Percentiles rank a stretch among this genome's conserved stretches.
These are phyloP conservation scores for Dentipellis sp. DNA, from an alignment of 768 basidiomycete species.

Conservation along the genomic window DNA sequence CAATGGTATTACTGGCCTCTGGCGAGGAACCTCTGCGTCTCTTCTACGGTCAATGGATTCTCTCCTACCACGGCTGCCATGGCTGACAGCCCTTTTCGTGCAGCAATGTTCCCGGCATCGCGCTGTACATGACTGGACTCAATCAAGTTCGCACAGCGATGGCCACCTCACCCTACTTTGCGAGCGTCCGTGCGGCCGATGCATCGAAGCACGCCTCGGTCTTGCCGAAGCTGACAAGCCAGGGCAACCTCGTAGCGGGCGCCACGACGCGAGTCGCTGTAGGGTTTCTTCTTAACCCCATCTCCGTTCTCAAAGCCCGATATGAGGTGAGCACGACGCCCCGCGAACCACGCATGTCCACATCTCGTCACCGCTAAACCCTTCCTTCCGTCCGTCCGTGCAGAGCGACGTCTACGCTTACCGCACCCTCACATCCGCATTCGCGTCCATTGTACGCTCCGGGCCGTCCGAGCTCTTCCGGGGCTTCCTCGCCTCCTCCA, in stretches of 20 bases:
- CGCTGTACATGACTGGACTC: constrained; percentile 82
- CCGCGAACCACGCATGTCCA: background rate
- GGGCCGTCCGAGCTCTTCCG: constrained; percentile 79
- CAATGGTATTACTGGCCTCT: constrained; percentile 65
- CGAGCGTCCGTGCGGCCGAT: constrained; percentile 18
- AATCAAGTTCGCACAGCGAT: constrained; percentile 74
- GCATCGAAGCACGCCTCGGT: constrained; percentile 32
- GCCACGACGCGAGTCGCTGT: constrained; percentile 73
- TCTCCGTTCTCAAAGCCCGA: constrained; percentile 86
- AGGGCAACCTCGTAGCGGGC: constrained; percentile 83
- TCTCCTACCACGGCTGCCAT: background rate
- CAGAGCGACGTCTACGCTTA: constrained; percentile 79
- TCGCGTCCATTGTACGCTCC: constrained; percentile 50
- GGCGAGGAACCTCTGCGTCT: constrained; percentile 84
- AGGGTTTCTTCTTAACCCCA: constrained; percentile 81
- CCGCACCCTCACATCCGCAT: constrained; percentile 46
- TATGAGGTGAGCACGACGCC: constrained; percentile 52
- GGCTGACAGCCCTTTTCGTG: background rate
- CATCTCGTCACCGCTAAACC: background rate
- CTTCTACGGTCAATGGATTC: constrained; percentile 47
- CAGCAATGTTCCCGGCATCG: constrained; percentile 91
- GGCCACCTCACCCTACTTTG: constrained; percentile 66
- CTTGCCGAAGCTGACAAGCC: constrained; percentile 59
- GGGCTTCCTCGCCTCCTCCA: constrained; percentile 78
- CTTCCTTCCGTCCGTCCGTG: background rate